phyloP scores from a whole-genome alignment of 768 basidiomycete species.

The Mycena rosella region DNA sequence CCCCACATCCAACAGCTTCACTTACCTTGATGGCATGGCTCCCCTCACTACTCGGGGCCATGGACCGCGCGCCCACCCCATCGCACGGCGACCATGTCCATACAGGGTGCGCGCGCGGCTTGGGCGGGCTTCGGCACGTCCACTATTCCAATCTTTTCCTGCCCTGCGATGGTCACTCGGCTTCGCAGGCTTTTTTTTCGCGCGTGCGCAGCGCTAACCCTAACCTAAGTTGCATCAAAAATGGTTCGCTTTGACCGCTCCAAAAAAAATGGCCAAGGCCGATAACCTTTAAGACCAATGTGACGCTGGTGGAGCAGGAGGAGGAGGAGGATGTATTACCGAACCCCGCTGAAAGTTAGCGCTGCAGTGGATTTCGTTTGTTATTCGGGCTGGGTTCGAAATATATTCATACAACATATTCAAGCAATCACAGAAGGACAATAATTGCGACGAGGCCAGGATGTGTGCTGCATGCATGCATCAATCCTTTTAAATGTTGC shows the following conservation, averaged over 20 bases:
- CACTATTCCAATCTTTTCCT: slow-evolving; percentile 9
- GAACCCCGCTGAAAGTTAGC: no score
- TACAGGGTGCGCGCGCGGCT: background rate
- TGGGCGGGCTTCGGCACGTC: slow-evolving; percentile 8
- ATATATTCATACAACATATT: no score
- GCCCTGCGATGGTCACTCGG: slow-evolving; percentile 16
- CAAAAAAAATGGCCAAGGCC: no score
- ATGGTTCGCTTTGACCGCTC: background rate
- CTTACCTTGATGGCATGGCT: slow-evolving; percentile 8
- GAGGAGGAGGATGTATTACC: no score
- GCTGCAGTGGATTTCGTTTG: no score
- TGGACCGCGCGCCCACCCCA: slow-evolving; percentile 1
- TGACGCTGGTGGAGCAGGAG: no score
- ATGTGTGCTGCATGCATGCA: no score
- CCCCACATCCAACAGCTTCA: background rate
- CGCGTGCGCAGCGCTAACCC: background rate
- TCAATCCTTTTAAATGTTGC: no score
- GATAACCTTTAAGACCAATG: no score
- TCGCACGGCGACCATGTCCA: slow-evolving; percentile 5
- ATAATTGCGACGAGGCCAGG: no score
- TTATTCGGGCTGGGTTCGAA: no score
- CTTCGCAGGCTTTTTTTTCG: slow-evolving; percentile 13
- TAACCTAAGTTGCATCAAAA: background rate
- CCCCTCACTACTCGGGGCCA: background rate
- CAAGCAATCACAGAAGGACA: no score